Base-by-base conservation (phyloP, 257 asterid genomes). In the Nicotiana noctiflora region DNA sequence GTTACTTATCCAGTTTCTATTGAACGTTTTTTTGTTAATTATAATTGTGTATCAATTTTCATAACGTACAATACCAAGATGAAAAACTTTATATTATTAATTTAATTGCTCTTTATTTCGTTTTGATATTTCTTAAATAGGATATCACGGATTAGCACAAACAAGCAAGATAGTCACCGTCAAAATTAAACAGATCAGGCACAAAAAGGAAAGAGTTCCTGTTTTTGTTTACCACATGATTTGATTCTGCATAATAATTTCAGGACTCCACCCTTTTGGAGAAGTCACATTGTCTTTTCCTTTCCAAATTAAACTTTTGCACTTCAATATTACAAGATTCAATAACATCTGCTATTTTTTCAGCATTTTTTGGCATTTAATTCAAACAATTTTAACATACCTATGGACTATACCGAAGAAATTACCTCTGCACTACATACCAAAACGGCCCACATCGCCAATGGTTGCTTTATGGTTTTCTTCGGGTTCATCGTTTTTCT, bases 401-500 rank as follows among this genome's bases (percentile, higher is more conserved):
- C 11, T 70, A 21, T 70, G 77, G 77, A 18, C 56, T 51, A 40
- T 40, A 40, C 12, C 2, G 77, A 68, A 9, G 29, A 3, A 2
- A 37, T 17, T 68, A 68, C 6, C 56, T 19, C 32, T 68, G 57
- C 0, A 44, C 7, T 32, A 19, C 19, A 19, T 19, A 10, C 32
- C 11, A 68, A 64, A 1, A 66, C 68, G 17, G 55, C 81, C 31
- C 79, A 81, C 53, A 8, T 81, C 4, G 25, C 32, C 8, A 72
- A 77, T 29, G 87, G 83, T 0, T 64, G 55, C 4, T 75, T 77
- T 5, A 77, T 57, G 34, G 3, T 72, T 7, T 77, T 84, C 29
- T 67, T 84, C 49, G 80, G 76, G 46, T 11, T 81, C n/a, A 32
- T 66, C 57, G 81, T 19, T 6, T 51, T 81, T 44, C n/a, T 59